These are phyloP conservation scores for Gnetum montanum DNA, from an alignment of 75 land plant genomes.

Conservation along the genomic window DNA sequence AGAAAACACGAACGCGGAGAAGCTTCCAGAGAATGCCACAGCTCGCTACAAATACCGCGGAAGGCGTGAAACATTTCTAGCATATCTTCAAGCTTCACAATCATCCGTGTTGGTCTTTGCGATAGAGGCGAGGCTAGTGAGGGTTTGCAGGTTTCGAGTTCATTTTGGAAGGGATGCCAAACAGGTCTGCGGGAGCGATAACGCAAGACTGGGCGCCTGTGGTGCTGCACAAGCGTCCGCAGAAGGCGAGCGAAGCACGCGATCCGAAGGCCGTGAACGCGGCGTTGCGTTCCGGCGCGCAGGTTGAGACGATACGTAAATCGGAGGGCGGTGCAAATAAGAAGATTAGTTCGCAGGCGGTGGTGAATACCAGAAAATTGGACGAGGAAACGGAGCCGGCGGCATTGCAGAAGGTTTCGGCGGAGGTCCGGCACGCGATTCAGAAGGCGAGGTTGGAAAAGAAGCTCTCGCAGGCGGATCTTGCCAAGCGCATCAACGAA, in stretches of 20 bases:
- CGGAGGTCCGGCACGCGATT: slow-evolving; percentile 42
- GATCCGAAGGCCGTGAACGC: slow-evolving; percentile 59
- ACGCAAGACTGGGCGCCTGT: slow-evolving; percentile 80
- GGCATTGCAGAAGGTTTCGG: slow-evolving; percentile 28
- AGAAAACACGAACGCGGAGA: too few relatives aligned
- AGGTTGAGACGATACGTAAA: slow-evolving; percentile 44
- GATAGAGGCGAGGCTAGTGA: too few relatives aligned
- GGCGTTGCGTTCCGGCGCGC: slow-evolving; percentile 53
- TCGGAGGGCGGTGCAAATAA: slow-evolving; percentile 58
- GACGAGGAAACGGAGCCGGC: slow-evolving; percentile 56
- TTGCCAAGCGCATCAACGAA: slow-evolving; percentile 72
- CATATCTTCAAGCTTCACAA: too few relatives aligned
- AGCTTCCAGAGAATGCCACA: too few relatives aligned
- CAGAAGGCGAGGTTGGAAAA: slow-evolving; percentile 63
- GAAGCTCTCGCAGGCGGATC: slow-evolving; percentile 76
- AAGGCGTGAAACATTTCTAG: too few relatives aligned
- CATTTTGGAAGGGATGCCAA: slow-evolving; percentile 28
- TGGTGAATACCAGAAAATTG: slow-evolving; percentile 52
- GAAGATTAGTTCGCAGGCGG: slow-evolving; percentile 27
- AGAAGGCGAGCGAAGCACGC: slow-evolving; percentile 38
- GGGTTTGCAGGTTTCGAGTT: not conserved
- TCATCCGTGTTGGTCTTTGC: too few relatives aligned
- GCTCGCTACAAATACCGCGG: too few relatives aligned
- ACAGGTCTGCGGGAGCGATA: slow-evolving; percentile 24
- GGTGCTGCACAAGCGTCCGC: slow-evolving; percentile 39